A percentile compares a stretch with the other conserved stretches of the same genome.
These are phyloP conservation scores for Echites panduratus DNA, from an alignment of 257 asterid species.

Conservation along the genomic window DNA sequence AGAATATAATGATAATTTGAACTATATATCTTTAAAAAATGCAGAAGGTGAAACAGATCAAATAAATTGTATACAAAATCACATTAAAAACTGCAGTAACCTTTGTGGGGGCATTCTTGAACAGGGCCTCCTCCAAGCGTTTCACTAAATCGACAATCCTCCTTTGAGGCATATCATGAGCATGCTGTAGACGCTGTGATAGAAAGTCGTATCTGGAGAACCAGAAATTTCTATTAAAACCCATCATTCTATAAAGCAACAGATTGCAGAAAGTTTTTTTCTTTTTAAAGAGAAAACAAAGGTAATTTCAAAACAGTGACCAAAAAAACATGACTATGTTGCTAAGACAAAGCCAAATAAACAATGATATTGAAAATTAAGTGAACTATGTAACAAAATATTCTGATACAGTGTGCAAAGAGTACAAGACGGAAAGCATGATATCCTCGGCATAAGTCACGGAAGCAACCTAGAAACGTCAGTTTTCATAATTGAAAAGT, in stretches of 20 bases:
- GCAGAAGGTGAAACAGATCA: neutral
- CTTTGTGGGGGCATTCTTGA: slow-evolving; percentile 73
- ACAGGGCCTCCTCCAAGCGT: slow-evolving; percentile 77
- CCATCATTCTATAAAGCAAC: slow-evolving; percentile 7
- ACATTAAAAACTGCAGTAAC: slow-evolving; percentile 30
- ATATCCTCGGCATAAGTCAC: neutral
- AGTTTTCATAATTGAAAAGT: neutral
- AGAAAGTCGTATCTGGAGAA: slow-evolving; percentile 56
- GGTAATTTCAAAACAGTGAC: neutral
- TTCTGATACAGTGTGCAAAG: neutral
- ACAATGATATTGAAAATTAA: neutral
- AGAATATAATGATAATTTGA: neutral
- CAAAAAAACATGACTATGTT: neutral
- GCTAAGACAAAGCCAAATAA: neutral
- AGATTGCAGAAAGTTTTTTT: neutral
- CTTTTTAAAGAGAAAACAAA: no score
- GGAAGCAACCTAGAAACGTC: neutral
- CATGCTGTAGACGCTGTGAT: slow-evolving; percentile 55
- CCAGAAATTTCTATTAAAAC: slow-evolving; percentile 7
- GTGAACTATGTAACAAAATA: neutral
- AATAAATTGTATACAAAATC: slow-evolving; percentile 3
- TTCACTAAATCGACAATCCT: slow-evolving; percentile 57
- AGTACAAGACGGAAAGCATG: neutral
- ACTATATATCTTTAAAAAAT: neutral
- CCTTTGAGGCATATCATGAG: slow-evolving; percentile 50